Evolutionary conservation across 345 rosid genomes (phyloP), one percentile per base, ranked within the genome.

Genomic region (Ceriops zippeliana): DNA sequence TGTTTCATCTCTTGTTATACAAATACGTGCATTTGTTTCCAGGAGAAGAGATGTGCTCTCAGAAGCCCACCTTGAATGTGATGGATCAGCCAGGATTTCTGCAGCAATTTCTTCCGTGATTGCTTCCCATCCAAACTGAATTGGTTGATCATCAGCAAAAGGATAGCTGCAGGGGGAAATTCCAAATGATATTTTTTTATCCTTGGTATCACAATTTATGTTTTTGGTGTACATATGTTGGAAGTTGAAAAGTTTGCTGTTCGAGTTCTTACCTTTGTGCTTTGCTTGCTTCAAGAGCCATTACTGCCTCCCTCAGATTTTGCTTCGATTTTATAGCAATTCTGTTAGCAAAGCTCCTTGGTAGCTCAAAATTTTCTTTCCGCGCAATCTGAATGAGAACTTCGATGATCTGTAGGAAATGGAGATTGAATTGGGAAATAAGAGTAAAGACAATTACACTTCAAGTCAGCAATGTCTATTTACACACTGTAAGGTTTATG

Each of bases 231-330:
- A 31, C 2, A 34, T 28, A 60, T 28, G 53, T 62, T 21, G 31
- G 58, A 66, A 63, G 3, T 26, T 63, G 26, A 22, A 22, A 20
- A 15, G 2, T 22, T 47, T 59, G 28, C n/a, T 38, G 17, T 47
- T 70, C 59, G 30, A 65, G 17, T 65, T 58, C 85, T 74, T 73
- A 86, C 89, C 78, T 83, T 78, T 82, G 83, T 61, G 83, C 81
- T 80, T 81, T 89, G 83, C 95, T 83, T 46, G 95, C 89, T 77
- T 89, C 89, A 26, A 86, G 89, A 64, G 87, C 87, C 91, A 83
- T 86, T 75, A 86, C 82, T 68, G 89, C 91, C 72, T 78, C 76
- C 70, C 91, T 82, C 63, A 85, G 53, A 70, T 85, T 81, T 75
- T 86, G 89, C 80, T 85, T 83, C 28, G 91, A 83, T 75, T 83